Base-by-base conservation (phyloP, 192 early-diverging fungal genomes). In the Backusella tarrabulga region DNA sequence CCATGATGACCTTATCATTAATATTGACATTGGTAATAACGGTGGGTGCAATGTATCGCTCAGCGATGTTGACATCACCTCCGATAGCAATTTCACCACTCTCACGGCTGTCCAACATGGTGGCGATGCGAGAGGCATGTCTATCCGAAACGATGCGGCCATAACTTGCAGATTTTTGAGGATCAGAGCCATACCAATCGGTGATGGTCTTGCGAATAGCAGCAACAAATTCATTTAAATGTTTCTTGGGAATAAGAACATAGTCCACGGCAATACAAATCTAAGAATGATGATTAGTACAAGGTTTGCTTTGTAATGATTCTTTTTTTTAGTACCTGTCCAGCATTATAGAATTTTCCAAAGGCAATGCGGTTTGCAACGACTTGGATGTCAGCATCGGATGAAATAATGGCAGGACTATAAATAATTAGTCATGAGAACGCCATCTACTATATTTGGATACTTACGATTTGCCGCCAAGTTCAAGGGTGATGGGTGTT, bases 401-500 rank as follows among this genome's bases (percentile, higher is more conserved):
- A 75, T 83, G 93, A 76, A 40, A 94, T 86, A 32, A 93, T 87
- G 1, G 82, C 85, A 14, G 93, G 93, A 54, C 86, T 87, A 19
- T 14, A 40, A 52, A 36, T 1, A 17, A 23, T n/a, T 23, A 36
- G n/a, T 77, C 14, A 23, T 11, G 19, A n/a, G 2, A 34, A 23
- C 50, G 34, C 17, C 34, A 6, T 34, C 14, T 74, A 14, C 46
- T 29, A 17, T 73, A 34, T 56, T 54, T 21, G 26, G 67, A 32
- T 6, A 75, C 74, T 78, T 71, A 87, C 86, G 83, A 86, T 80
- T 99, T 99, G 40, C 97, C 97, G 40, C 97, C 97, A 23, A 99
- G 90, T 83, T 97, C 97, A 41, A 99, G 88, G 54, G 94, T 91
- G 11, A 95, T 92, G 17, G 93, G 91, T 4, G 96, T 93, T 52